Evolutionary conservation across 371 early-diverging fungal species (phyloP).

Genomic region (Mortierella sp.): DNA sequence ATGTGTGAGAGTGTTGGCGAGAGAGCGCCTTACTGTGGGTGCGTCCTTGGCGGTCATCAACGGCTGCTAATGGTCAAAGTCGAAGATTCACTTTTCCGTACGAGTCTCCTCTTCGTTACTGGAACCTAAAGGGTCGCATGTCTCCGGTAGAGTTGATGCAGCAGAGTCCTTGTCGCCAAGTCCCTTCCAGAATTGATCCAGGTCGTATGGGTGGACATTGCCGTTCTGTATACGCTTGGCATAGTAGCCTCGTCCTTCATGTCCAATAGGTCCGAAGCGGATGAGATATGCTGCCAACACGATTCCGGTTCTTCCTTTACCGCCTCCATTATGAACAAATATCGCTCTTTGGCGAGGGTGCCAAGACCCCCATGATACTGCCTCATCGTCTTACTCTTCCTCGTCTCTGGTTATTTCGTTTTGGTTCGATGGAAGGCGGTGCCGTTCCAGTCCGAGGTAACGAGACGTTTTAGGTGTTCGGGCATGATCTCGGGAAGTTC

Average conservation of each 20-base stretch:
- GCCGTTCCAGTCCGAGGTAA: no score
- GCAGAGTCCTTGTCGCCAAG: constrained; percentile 20
- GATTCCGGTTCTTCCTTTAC: constrained; percentile 62
- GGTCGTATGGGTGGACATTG: constrained; percentile 34
- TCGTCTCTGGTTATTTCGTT: no score
- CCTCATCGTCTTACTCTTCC: no score
- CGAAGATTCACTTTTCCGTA: constrained; percentile 40
- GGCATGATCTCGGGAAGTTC: no score
- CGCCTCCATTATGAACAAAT: constrained; percentile 64
- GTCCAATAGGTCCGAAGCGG: constrained; percentile 55
- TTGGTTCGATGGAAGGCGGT: no score
- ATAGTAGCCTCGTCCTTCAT: constrained; percentile 39
- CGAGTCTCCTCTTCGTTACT: constrained; percentile 5
- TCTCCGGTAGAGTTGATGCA: constrained; percentile 23
- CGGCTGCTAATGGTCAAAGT: constrained; percentile 53
- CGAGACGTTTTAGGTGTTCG: no score
- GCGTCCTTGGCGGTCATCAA: constrained; percentile 57
- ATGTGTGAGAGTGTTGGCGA: no score
- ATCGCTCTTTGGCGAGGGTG: constrained; percentile 47
- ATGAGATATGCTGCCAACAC: constrained; percentile 58
- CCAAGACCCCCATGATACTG: no score
- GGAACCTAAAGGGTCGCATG: constrained; percentile 10
- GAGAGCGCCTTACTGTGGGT: no score
- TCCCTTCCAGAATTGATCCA: constrained; percentile 42
- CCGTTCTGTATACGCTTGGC: constrained; percentile 18